Percentiles rank a stretch among this genome's conserved stretches.
These are phyloP conservation scores for Pelargonium citronellum DNA, from an alignment of 441 rosid genomes.

Conservation along the genomic window DNA sequence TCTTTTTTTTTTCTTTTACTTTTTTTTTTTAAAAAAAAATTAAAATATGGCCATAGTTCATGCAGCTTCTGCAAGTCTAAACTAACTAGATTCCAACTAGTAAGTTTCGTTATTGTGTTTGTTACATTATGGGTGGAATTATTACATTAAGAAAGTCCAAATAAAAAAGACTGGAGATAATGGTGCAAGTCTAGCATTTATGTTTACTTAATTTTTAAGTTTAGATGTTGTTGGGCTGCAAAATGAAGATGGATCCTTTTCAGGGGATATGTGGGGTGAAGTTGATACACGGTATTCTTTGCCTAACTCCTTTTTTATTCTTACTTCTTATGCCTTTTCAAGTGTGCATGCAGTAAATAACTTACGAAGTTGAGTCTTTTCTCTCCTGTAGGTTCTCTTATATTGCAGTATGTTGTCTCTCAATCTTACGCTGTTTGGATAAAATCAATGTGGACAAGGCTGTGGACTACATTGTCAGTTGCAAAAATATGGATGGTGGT, in stretches of 20 bases:
- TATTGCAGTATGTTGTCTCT: constrained; percentile 71
- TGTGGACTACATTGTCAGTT: constrained; percentile 63
- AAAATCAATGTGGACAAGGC: constrained; percentile 69
- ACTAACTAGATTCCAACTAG: neutral
- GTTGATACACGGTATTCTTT: constrained; percentile 64
- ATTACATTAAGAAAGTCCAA: neutral
- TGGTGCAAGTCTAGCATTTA: constrained; percentile 8
- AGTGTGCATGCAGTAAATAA: neutral
- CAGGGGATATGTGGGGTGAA: constrained; percentile 93
- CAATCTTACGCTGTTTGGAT: constrained; percentile 48
- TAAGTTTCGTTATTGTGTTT: neutral
- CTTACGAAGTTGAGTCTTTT: neutral
- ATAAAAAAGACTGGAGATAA: constrained; percentile 1
- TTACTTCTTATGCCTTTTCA: neutral
- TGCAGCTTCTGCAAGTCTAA: neutral
- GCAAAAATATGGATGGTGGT: constrained; percentile 84
- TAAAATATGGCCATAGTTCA: neutral
- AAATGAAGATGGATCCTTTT: constrained; percentile 86
- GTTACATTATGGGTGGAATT: neutral
- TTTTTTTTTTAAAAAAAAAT: neutral
- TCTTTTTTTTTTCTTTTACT: too few relatives aligned
- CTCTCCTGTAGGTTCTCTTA: constrained; percentile 62
- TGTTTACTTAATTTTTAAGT: constrained; percentile 35
- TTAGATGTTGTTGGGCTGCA: constrained; percentile 64
- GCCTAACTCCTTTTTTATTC: constrained; percentile 4